phyloP scores from a whole-genome alignment of 805 yeast genomes.

The Pichia exigua region DNA sequence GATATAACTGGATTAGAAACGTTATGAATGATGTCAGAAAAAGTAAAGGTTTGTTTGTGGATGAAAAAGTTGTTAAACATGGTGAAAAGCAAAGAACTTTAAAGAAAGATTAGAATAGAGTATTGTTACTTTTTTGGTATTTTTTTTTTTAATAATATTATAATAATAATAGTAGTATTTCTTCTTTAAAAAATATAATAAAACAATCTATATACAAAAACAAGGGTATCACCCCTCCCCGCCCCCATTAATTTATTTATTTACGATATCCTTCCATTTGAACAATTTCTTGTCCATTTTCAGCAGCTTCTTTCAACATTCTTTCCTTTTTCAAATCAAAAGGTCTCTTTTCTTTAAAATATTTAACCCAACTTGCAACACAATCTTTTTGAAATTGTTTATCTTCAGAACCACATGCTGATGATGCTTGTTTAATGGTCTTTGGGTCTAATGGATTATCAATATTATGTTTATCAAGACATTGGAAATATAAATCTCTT shows the following conservation, averaged over 20 bases:
- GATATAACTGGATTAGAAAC: conserved; percentile 81
- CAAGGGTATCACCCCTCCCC: background rate
- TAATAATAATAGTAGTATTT: background rate
- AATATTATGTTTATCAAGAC: conserved; percentile 62
- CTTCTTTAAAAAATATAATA: background rate
- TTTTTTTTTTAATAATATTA: no score
- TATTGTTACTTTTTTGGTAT: no score
- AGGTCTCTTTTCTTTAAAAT: conserved; percentile 84
- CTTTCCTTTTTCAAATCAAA: conserved; percentile 64
- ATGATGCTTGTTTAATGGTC: conserved; percentile 32
- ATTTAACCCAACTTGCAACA: conserved; percentile 79
- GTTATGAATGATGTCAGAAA: conserved; percentile 78
- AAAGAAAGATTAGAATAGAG: conserved; percentile 46
- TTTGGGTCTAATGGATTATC: conserved; percentile 59
- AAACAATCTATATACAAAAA: background rate
- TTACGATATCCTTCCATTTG: conserved; percentile 23
- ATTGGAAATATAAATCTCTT: conserved; percentile 68
- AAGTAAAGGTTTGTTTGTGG: conserved; percentile 83
- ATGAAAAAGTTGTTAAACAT: conserved; percentile 80
- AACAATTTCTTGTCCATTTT: conserved; percentile 45
- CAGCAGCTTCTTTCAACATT: conserved; percentile 63
- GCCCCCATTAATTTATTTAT: background rate
- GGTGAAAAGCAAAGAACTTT: conserved; percentile 93
- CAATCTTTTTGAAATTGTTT: conserved; percentile 64
- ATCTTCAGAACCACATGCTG: conserved; percentile 51